Conservation (phyloP, 345 rosid species). For the Rhizophora apiculata region DNA sequence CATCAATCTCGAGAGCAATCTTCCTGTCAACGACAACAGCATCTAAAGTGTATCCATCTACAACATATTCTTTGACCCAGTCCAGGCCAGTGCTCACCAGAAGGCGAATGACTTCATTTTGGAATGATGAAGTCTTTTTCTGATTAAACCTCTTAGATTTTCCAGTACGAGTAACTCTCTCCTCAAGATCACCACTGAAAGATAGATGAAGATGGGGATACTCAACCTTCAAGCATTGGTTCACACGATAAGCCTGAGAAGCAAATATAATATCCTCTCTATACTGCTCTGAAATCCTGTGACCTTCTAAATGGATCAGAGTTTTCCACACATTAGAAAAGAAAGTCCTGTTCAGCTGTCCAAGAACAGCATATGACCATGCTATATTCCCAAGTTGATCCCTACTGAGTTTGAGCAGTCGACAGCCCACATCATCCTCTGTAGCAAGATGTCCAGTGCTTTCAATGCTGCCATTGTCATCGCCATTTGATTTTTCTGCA, state of each 20-base stretch:
- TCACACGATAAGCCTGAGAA: slow-evolving; percentile 80
- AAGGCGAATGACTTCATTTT: slow-evolving; percentile 85
- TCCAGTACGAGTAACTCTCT: slow-evolving; percentile 60
- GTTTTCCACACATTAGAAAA: slow-evolving; percentile 66
- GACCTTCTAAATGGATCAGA: slow-evolving; percentile 57
- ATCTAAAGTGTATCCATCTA: slow-evolving; percentile 78
- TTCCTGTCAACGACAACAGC: slow-evolving; percentile 76
- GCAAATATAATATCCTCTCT: slow-evolving; percentile 89
- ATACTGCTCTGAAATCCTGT: slow-evolving; percentile 80
- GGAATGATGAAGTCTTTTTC: slow-evolving; percentile 81
- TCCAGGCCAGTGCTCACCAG: slow-evolving; percentile 83
- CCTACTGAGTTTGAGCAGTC: slow-evolving; percentile 57
- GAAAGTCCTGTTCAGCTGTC: slow-evolving; percentile 59
- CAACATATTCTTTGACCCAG: slow-evolving; percentile 67
- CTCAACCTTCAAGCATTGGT: slow-evolving; percentile 80
- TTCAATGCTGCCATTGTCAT: slow-evolving; percentile 20
- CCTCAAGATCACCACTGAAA: slow-evolving; percentile 52
- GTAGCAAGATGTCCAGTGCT: slow-evolving; percentile 21
- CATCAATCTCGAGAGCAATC: slow-evolving; percentile 88
- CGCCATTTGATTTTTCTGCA: slow-evolving; percentile 12
- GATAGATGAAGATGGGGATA: slow-evolving; percentile 71
- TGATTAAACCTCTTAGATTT: slow-evolving; percentile 81
- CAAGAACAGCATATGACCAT: slow-evolving; percentile 96
- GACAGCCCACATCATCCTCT: slow-evolving; percentile 31
- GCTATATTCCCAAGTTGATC: slow-evolving; percentile 91